phyloP scores from a whole-genome alignment of 371 early-diverging fungal species.

The Syncephalis plumigaleata region DNA sequence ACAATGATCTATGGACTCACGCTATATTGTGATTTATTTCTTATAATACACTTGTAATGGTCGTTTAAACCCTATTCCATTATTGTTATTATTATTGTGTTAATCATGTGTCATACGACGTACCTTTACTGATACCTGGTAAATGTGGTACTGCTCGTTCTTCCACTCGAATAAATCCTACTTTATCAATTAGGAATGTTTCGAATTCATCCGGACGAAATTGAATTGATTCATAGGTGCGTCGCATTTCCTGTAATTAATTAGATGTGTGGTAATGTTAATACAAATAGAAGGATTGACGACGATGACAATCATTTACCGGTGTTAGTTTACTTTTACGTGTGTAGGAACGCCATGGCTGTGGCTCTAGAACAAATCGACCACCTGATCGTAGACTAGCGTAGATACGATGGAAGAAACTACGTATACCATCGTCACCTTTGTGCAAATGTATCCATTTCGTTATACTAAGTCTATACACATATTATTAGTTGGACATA shows the following conservation, averaged over 20 bases:
- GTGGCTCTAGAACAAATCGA: slow-evolving; percentile 44
- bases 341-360: slow-evolving; percentile 18
- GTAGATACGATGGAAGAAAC: too few relatives aligned
- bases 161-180: not conserved
- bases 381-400: too few relatives aligned
- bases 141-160: not conserved
- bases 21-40: too few relatives aligned
- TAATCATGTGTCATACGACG: too few relatives aligned
- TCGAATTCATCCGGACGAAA: slow-evolving; percentile 6
- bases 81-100: too few relatives aligned
- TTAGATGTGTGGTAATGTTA: not conserved
- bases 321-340: slow-evolving; percentile 1
- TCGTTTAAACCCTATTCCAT: too few relatives aligned
- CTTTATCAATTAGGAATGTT: slow-evolving; percentile 1
- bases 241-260: not conserved
- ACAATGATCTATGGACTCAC: too few relatives aligned
- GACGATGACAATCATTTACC: not conserved
- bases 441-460: slow-evolving; percentile 24
- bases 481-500: not conserved
- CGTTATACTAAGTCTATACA: slow-evolving; percentile 1
- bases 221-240: not conserved
- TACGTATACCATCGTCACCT: slow-evolving; percentile 20
- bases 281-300: not conserved
- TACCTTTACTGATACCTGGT: too few relatives aligned
- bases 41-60: too few relatives aligned